These are phyloP conservation scores for Solanum sitiens DNA, from an alignment of 257 asterid genomes.

Conservation along the genomic window DNA sequence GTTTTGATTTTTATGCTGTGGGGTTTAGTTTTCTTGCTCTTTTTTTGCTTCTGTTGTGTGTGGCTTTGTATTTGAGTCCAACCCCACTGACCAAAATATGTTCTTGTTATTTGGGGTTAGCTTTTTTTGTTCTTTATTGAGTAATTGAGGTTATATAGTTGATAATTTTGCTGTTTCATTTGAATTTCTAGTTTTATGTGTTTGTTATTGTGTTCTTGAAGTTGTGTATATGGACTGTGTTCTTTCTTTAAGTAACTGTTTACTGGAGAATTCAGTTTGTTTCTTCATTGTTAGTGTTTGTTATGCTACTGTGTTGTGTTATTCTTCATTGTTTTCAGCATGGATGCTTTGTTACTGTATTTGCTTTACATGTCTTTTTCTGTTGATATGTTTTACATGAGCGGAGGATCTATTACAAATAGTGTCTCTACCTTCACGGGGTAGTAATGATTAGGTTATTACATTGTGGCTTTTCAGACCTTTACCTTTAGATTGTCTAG, in stretches of 20 bases:
- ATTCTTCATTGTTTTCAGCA: neutral
- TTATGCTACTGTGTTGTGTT: neutral
- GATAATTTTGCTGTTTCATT: neutral
- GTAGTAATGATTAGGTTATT: neutral
- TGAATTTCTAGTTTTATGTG: neutral
- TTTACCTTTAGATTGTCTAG: neutral
- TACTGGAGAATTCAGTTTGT: neutral
- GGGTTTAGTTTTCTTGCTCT: neutral
- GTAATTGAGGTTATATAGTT: neutral
- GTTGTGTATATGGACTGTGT: neutral
- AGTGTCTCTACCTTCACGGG: neutral
- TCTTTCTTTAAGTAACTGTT: neutral
- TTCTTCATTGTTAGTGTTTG: neutral
- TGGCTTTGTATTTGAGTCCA: neutral
- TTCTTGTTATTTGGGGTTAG: neutral
- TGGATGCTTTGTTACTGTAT: neutral
- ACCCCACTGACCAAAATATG: neutral
- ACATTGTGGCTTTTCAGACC: neutral
- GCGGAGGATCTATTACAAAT: neutral
- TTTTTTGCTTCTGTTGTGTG: neutral
- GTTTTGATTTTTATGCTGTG: neutral
- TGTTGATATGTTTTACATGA: neutral
- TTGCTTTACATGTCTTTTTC: neutral
- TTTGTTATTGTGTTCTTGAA: neutral
- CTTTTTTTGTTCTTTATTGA: neutral